A percentile compares a stretch with the other conserved stretches of the same genome.
phyloP scores from a whole-genome alignment of 352 stramenopile species.

The Globisporangium emineosum region DNA sequence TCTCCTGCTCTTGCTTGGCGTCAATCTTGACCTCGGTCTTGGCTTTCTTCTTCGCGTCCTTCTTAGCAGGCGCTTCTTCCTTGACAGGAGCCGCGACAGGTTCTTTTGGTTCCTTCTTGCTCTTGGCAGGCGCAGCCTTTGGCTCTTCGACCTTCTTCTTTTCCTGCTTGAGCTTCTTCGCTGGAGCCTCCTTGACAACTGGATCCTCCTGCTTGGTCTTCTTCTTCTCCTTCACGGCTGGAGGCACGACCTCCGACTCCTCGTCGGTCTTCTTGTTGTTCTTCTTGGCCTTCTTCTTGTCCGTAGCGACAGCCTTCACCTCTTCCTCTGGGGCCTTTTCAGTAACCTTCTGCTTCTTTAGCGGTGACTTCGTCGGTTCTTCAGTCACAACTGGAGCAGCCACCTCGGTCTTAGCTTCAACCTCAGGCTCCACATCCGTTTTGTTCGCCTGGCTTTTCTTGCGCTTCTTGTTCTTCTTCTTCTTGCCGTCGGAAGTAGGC shows the following conservation, averaged over 20 bases:
- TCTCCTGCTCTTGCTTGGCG: constrained; percentile 15
- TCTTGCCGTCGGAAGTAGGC: constrained; percentile 22
- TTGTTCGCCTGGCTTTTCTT: constrained; percentile 25
- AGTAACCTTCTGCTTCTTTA: constrained; percentile 28
- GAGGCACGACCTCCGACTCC: not conserved
- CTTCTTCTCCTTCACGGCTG: constrained; percentile 13
- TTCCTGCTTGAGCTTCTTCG: constrained; percentile 19
- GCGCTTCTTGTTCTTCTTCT: constrained; percentile 46
- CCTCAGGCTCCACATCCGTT: constrained; percentile 20
- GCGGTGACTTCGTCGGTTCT: constrained; percentile 20
- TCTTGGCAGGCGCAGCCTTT: constrained; percentile 12
- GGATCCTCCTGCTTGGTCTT: constrained; percentile 12
- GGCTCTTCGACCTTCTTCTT: constrained; percentile 18
- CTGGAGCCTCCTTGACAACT: not conserved
- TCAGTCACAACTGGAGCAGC: constrained; percentile 2
- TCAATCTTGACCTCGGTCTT: constrained; percentile 10
- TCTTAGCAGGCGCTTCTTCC: constrained; percentile 17
- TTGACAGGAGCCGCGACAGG: constrained; percentile 6
- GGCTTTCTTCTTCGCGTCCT: constrained; percentile 19
- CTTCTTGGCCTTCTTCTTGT: constrained; percentile 19
- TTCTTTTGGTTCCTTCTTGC: constrained; percentile 14
- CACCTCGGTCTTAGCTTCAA: not conserved
- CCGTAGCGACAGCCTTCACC: constrained; percentile 7
- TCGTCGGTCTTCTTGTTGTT: constrained; percentile 24
- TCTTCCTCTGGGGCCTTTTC: constrained; percentile 13